phyloP scores from a whole-genome alignment of 1,139 yeast species.

The Candida tetrigidarum region DNA sequence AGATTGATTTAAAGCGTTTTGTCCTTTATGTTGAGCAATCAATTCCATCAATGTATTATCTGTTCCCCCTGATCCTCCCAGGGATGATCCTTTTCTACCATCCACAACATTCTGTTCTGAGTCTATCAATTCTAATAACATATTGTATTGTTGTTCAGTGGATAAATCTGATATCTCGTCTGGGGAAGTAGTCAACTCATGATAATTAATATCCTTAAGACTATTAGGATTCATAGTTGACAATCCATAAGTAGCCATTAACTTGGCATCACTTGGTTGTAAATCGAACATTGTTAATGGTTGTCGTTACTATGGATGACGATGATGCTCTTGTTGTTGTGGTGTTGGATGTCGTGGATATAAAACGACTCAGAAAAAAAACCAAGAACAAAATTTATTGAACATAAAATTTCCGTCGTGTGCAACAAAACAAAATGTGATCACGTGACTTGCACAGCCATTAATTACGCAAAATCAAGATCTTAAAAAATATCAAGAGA shows the following conservation, averaged over 20 bases:
- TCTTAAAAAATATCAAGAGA: too few species aligned
- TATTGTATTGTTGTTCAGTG: slow-evolving; percentile 34
- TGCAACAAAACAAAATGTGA: too few species aligned
- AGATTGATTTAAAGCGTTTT: slow-evolving; percentile 57
- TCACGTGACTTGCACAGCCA: too few species aligned
- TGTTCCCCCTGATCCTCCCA: too few species aligned
- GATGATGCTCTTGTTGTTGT: too few species aligned
- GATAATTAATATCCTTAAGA: slow-evolving; percentile 25
- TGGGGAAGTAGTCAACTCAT: slow-evolving; percentile 20
- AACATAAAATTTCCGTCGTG: too few species aligned
- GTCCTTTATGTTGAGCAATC: slow-evolving; percentile 25
- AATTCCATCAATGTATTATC: slow-evolving; percentile 14
- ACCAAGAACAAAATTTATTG: too few species aligned
- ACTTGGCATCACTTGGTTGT: slow-evolving; percentile 25
- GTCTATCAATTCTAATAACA: slow-evolving; percentile 31
- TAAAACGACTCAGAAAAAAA: too few species aligned
- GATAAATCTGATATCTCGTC: slow-evolving; percentile 28
- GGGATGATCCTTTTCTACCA: slow-evolving; percentile 3
- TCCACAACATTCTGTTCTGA: slow-evolving; percentile 9
- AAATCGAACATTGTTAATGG: slow-evolving; percentile 37
- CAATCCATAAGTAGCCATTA: slow-evolving; percentile 32
- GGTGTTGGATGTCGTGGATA: too few species aligned
- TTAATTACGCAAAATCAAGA: too few species aligned
- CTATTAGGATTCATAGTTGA: slow-evolving; percentile 27
- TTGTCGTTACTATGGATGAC: too few species aligned